Evolutionary conservation across 2,329 filamentous ascomycete genomes (phyloP), one percentile per base, ranked within the genome.

Genomic region (Claviceps citrina): DNA sequence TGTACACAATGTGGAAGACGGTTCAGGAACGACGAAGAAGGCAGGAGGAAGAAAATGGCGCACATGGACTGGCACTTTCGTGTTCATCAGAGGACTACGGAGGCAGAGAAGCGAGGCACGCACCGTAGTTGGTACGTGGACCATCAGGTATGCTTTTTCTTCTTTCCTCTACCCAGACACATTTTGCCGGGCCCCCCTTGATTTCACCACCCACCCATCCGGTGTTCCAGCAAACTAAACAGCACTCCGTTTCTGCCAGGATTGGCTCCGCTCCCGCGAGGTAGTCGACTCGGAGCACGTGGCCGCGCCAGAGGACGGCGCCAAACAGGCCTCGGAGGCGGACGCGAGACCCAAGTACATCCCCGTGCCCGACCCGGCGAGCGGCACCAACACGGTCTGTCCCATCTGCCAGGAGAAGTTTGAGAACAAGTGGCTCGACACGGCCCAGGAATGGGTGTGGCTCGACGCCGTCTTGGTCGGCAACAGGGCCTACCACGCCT

Each of bases 41-140:
- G 89, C 10, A 82, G 77, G 51, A 78, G 80, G 55, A 83, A 82
- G 65, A 96, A 96, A 64, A 84, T 80, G 19, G 77, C 81, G 3
- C 91, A 98, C 56, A 79, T 98, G 68, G 91, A 98, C 61, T 98
- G 91, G 91, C 91, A 98, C 60, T 98, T 98, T 64, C 79, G 81
- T 42, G 87, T 89, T 19, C 89, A 95, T 54, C 82, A 87, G 53
- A 80, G 86, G 34, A 84, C 93, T 61, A 78, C 78, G 3, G 89
- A 96, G 50, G 80, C 83, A 12, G 78, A 84, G 53, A 89, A 84
- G 56, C 75, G 84, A 45, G 86, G 84, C 25, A 83, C 93, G 51
- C 87, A 93, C 54, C 79, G 91, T 26, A 93, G 85, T 59, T 96
- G 86, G 85, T 95, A 94, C 56, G 78, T 94, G 36, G 84, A 93